These are phyloP conservation scores for Cercospora zeae-maydis DNA, from an alignment of 2,329 filamentous ascomycete genomes.

Conservation along the genomic window DNA sequence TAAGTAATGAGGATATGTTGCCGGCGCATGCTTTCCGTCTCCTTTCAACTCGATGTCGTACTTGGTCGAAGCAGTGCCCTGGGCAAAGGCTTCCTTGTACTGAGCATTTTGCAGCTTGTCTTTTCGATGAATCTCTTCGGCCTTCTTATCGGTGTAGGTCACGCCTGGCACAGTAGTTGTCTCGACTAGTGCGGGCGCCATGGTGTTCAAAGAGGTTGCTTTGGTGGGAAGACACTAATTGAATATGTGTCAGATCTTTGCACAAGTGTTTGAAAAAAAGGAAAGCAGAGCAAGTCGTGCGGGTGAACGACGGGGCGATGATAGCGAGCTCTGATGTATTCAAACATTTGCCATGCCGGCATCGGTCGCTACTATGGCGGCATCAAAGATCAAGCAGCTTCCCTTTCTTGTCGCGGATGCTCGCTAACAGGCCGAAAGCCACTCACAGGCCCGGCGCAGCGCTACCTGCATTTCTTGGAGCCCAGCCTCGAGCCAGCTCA, in stretches of 20 bases:
- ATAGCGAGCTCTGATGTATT: constrained; percentile 16
- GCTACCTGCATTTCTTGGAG: background rate
- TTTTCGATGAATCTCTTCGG: constrained; percentile 27
- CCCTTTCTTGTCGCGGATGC: constrained; percentile 10
- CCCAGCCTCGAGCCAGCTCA: background rate
- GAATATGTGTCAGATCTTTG: background rate
- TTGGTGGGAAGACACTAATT: background rate
- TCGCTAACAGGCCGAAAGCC: constrained; percentile 17
- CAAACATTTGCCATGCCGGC: constrained; percentile 21
- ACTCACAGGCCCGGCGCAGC: background rate
- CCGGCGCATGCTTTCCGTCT: constrained; percentile 51
- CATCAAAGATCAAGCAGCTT: constrained; percentile 16
- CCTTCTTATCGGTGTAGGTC: constrained; percentile 21
- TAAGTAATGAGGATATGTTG: constrained; percentile 54
- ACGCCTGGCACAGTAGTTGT: constrained; percentile 25
- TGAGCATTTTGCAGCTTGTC: constrained; percentile 27
- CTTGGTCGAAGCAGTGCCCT: constrained; percentile 43
- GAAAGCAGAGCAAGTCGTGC: background rate
- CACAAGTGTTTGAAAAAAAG: background rate
- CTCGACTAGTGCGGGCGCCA: constrained; percentile 47
- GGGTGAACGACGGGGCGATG: background rate
- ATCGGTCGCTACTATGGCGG: constrained; percentile 17
- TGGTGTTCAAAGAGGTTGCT: constrained; percentile 21
- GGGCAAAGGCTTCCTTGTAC: constrained; percentile 45
- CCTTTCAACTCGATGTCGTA: constrained; percentile 54